These are phyloP conservation scores for Kodamaea neixiangensis DNA, from an alignment of 805 yeast genomes.

Conservation along the genomic window DNA sequence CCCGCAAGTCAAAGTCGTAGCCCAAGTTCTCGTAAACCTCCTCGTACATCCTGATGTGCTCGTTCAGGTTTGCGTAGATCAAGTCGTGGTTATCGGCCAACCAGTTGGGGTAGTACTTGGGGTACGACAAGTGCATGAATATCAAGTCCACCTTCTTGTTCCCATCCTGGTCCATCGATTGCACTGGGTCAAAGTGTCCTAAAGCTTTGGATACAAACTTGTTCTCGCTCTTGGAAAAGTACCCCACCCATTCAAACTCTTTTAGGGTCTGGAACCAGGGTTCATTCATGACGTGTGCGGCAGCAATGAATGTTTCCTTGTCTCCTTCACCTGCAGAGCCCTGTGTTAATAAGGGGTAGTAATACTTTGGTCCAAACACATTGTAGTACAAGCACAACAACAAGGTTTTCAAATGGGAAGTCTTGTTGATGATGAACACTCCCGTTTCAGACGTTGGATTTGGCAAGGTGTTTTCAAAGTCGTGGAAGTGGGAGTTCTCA, in stretches of 20 bases:
- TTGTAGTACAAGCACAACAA: slow-evolving; percentile 66
- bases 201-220: slow-evolving; percentile 28
- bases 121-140: slow-evolving; percentile 64
- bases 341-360: slow-evolving; percentile 68
- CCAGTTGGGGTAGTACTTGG: slow-evolving; percentile 43
- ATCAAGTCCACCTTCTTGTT: slow-evolving; percentile 21
- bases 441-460: slow-evolving; percentile 74
- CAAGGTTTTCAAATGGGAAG: slow-evolving; percentile 57
- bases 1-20: slow-evolving; percentile 45
- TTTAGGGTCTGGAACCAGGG: slow-evolving; percentile 56
- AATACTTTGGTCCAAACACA: slow-evolving; percentile 62
- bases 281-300: slow-evolving; percentile 53
- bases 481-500: slow-evolving; percentile 52
- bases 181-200: slow-evolving; percentile 43
- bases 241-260: slow-evolving; percentile 43
- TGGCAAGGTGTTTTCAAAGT: slow-evolving; percentile 62
- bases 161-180: slow-evolving; percentile 15
- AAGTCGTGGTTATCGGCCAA: slow-evolving; percentile 37
- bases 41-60: slow-evolving; percentile 44
- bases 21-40: slow-evolving; percentile 37
- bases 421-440: slow-evolving; percentile 62
- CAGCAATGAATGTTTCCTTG: slow-evolving; percentile 73
- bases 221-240: slow-evolving; percentile 30
- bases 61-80: slow-evolving; percentile 28
- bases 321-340: slow-evolving; percentile 82